Conservation (phyloP, 202 grass and related monocot species). For the Carex arenaria region DNA sequence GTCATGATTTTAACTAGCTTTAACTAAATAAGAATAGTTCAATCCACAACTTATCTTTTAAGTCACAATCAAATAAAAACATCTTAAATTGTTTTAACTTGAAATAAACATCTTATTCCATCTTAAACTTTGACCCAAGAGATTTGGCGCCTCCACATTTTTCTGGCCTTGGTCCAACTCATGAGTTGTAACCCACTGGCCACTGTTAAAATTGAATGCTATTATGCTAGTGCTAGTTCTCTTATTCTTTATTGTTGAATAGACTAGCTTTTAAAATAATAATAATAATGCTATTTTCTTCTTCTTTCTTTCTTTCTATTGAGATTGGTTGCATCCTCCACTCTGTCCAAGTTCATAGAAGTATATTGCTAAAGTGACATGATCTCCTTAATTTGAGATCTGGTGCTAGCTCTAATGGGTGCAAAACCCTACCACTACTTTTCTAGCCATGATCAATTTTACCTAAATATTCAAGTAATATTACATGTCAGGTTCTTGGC, state of each 20-base stretch:
- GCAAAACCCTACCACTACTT: slow-evolving; percentile 3
- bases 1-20: too few relatives aligned
- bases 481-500: neutral
- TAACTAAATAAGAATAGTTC: too few relatives aligned
- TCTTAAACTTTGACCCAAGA: too few relatives aligned
- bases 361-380: slow-evolving; percentile 1
- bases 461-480: neutral
- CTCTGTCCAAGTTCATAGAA: neutral
- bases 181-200: neutral
- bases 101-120: too few relatives aligned
- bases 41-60: too few relatives aligned
- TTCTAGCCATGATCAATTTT: slow-evolving; percentile 1
- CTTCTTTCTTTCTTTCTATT: neutral
- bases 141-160: slow-evolving; percentile 1
- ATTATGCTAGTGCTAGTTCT: neutral
- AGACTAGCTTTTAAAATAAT: neutral
- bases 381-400: slow-evolving; percentile 13
- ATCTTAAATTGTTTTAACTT: too few relatives aligned
- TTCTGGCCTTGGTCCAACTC: neutral
- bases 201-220: neutral
- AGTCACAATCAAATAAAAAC: too few relatives aligned
- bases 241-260: neutral
- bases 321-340: neutral
- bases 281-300: neutral
- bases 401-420: slow-evolving; percentile 11